Evolutionary conservation across 805 yeast species (phyloP), one percentile per base, ranked within the genome.

Genomic region (Ascoidea tarda): DNA sequence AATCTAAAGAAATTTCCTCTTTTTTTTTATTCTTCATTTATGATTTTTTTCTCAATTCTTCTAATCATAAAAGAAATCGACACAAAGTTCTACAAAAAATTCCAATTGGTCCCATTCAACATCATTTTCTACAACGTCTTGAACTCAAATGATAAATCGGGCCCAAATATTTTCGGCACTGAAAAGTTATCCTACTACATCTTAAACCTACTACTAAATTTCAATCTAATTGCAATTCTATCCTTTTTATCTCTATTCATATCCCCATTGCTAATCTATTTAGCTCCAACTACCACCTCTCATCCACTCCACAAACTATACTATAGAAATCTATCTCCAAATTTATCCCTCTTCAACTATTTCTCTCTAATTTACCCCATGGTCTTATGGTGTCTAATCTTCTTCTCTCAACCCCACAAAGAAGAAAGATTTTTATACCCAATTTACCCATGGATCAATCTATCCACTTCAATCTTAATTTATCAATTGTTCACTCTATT

Each of bases 401-500:
- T 91, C 62, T 71, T 73, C 55, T 55, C 69, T 5, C 96, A 89
- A 61, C 93, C 96, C 4, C 97, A 90, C 64, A 90, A 90, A 64
- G 97, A 90, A 63, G 98, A 91, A 65, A 73, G 97, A 55, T 91
- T 91, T 63, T 64, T 91, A 58, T 91, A 88, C 60, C 96, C 96
- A 14, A 73, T 87, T 0, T 91, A 90, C 63, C 84, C 89, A 10
- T 70, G 84, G 51, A 71, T 91, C 28, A 67, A 78, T 4, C 58
- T 86, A 21, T 72, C 79, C 48, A 89, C 87, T 4, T 77, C 91
- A 0, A 59, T 65, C 54, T 38, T 60, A 60, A 46, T 42, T 55
- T 6, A 51, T 60, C 47, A 55, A 57, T 12, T 33, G 51, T 5
- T 5, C 54, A 2, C 6, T 59, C 8, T 67, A 6, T 52, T 65